phyloP scores from a whole-genome alignment of 768 basidiomycete genomes.

The Leccinum broughii region DNA sequence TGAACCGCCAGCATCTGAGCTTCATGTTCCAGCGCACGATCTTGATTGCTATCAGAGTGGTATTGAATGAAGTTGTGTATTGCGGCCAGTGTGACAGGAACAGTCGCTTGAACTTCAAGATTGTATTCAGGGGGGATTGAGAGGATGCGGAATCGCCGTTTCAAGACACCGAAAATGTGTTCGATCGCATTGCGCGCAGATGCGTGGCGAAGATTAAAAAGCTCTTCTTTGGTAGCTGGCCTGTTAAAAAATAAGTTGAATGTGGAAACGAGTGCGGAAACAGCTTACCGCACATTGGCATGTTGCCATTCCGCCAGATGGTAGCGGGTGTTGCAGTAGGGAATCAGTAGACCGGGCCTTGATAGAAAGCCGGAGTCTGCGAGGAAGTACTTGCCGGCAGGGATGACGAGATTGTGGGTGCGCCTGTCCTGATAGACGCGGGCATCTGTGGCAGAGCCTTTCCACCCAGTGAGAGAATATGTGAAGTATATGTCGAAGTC shows the following conservation, averaged over 20 bases:
- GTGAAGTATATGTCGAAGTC: not conserved
- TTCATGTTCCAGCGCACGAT: no score
- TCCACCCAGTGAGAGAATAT: not conserved
- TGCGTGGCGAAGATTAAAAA: not conserved
- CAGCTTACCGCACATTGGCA: not conserved
- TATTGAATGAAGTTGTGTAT: not conserved
- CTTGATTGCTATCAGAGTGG: no score
- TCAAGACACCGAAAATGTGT: no score
- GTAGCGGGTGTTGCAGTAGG: not conserved
- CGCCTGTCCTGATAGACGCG: not conserved
- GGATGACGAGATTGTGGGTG: not conserved
- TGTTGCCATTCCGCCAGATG: not conserved
- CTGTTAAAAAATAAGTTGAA: not conserved
- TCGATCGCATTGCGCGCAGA: no score
- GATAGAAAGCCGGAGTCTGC: not conserved
- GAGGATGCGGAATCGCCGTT: no score
- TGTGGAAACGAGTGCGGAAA: not conserved
- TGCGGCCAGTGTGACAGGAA: not conserved
- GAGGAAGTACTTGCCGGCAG: not conserved
- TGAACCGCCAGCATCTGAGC: no score
- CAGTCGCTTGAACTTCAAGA: not conserved
- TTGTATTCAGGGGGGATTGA: not conserved
- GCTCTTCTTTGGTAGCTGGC: not conserved
- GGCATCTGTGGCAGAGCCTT: not conserved
- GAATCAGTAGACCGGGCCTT: not conserved